phyloP scores from a whole-genome alignment of 2,329 filamentous ascomycete species.

The Emergomyces pasteurianus region DNA sequence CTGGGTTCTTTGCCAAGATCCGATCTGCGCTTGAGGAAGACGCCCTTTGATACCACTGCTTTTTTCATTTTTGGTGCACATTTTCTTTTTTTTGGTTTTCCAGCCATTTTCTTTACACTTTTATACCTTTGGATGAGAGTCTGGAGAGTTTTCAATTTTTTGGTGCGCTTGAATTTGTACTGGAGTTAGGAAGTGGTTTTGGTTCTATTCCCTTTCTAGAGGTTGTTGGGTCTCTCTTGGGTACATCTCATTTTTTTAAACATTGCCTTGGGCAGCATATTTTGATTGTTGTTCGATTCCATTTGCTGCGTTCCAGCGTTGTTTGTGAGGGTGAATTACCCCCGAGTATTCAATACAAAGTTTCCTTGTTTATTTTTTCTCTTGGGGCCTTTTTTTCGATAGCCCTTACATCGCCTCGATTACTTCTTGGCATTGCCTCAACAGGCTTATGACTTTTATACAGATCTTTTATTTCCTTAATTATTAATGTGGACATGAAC shows the following conservation, averaged over 20 bases:
- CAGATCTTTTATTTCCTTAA: background rate
- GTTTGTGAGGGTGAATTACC: background rate
- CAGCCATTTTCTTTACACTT: background rate
- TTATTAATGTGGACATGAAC: background rate
- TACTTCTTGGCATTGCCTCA: background rate
- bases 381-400: background rate
- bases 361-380: background rate
- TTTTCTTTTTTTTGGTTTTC: background rate
- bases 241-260: background rate
- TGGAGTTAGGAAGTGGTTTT: background rate
- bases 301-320: conserved; percentile 3
- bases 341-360: too few species aligned
- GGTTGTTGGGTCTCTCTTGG: background rate
- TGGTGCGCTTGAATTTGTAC: background rate
- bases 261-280: background rate
- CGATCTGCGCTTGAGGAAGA: conserved; percentile 35
- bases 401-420: background rate
- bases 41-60: conserved; percentile 16
- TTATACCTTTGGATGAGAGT: background rate
- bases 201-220: background rate
- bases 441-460: background rate
- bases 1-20: conserved; percentile 37
- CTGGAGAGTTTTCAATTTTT: background rate
- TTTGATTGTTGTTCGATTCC: background rate
- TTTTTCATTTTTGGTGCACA: background rate